Evolutionary conservation across 1,139 yeast species (phyloP), one percentile per base, ranked within the genome.

Genomic region (Magnusiomyces magnusii): DNA sequence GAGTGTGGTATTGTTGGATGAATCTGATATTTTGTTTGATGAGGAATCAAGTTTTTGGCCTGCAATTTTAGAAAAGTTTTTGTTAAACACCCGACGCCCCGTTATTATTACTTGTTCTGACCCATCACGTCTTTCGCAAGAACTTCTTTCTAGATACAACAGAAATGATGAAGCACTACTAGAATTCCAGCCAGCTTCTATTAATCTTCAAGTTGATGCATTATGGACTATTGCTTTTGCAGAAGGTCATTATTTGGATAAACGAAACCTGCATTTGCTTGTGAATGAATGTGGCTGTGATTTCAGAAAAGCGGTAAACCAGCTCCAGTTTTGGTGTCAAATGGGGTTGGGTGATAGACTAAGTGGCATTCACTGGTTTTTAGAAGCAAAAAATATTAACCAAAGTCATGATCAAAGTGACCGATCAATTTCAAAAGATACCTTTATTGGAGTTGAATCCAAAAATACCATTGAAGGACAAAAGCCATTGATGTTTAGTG

Each of bases 1-100:
- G 58, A 91, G 93, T 3, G 74, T 91, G 9, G 84, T 93, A 2
- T 72, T 93, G 44, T 77, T 93, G 58, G 97, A 92, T 66, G 97
- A 93, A 66, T 92, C 88, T 31, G 97, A 93, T 70, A 76, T 89
- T 17, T 71, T 92, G 34, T 90, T 86, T 67, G 93, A 86, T 61
- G 87, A 84, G 55, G 97, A 91, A 65, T 81, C 79, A 63, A 83
- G 84, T 0, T 92, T 93, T 68, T 93, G 98, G 97, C 69, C 77
- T 1, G 85, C 86, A 1, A 47, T 53, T 27, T 80, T 91, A 2
- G 82, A 80, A 55, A 85, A 83, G 60, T 77, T 90, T 19, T 73
- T 90, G 47, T 77, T 79, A 49, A 80, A 82, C 36, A 82, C 95
- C 0, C 78, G 92, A 65, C 76, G 97, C 55, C 98, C 99, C 0